Evolutionary conservation across 2,329 filamentous ascomycete genomes (phyloP).

Genomic region (Paraphaeosphaeria sporulosa): DNA sequence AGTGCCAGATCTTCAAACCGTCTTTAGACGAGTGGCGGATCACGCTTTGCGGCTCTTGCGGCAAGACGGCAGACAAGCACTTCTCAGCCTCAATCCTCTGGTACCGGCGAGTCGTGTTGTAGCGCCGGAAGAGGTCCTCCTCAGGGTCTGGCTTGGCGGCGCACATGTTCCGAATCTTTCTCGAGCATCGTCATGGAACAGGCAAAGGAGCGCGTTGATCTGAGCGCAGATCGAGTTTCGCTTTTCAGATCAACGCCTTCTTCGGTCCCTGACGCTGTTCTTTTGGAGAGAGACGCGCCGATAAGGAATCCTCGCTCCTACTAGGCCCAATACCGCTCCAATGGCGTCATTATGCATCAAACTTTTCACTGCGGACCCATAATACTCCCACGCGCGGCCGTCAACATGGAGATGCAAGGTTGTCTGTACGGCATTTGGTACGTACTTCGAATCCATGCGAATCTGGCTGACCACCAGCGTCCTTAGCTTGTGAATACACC

Average conservation of each 20-base stretch:
- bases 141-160: too few relatives aligned
- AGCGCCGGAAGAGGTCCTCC: too few relatives aligned
- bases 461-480: slow-evolving; percentile 19
- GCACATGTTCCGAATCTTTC: slow-evolving; percentile 2
- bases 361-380: slow-evolving; percentile 29
- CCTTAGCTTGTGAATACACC: slow-evolving; percentile 5
- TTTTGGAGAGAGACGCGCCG: slow-evolving; percentile 17
- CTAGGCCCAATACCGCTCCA: slow-evolving; percentile 23
- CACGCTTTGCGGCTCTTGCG: slow-evolving; percentile 8
- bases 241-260: neutral
- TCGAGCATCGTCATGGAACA: slow-evolving; percentile 9
- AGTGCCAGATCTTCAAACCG: neutral
- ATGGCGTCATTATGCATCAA: slow-evolving; percentile 35
- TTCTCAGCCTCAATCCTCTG: slow-evolving; percentile 5
- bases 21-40: neutral
- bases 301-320: slow-evolving; percentile 9
- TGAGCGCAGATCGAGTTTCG: neutral
- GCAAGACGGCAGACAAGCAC: neutral
- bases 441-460: slow-evolving; percentile 12
- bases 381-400: slow-evolving; percentile 39
- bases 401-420: slow-evolving; percentile 31
- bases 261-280: slow-evolving; percentile 16
- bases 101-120: neutral
- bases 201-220: slow-evolving; percentile 3
- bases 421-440: slow-evolving; percentile 20